Percentiles rank a stretch among this genome's conserved stretches.
Evolutionary conservation across 164 flowering plant genomes (phyloP).

Genomic region (Chloranthus sessilifolius): DNA sequence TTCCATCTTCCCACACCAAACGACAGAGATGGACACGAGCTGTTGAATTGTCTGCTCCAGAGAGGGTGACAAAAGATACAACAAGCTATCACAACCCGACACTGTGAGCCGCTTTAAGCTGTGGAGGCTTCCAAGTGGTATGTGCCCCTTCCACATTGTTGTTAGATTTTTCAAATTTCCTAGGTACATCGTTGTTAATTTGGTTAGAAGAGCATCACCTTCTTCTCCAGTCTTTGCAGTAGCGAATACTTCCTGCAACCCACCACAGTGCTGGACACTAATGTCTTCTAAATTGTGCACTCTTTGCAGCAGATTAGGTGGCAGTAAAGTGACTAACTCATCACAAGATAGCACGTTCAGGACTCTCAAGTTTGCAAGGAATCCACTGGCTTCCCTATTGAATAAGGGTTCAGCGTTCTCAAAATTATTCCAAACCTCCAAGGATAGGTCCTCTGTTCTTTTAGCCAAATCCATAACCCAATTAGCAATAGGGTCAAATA

Average conservation of each 20-base stretch:
- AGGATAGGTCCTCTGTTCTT: not conserved
- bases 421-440: not conserved
- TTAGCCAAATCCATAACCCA: slow-evolving; percentile 1
- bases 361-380: slow-evolving; percentile 1
- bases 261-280: not conserved
- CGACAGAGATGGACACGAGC: not conserved
- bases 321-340: not conserved
- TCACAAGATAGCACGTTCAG: not conserved
- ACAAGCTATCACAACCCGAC: not conserved
- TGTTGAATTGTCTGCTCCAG: not conserved
- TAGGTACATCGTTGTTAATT: not conserved
- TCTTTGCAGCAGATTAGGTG: not conserved
- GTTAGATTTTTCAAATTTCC: not conserved
- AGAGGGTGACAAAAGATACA: not conserved
- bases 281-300: slow-evolving; percentile 2
- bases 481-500: not conserved
- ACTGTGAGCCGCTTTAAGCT: not conserved
- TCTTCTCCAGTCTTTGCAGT: not conserved
- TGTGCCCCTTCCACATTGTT: not conserved
- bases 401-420: not conserved
- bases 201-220: not conserved
- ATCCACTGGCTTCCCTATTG: too few relatives aligned
- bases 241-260: slow-evolving; percentile 5
- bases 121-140: slow-evolving; percentile 4
- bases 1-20: not conserved